phyloP scores from a whole-genome alignment of 352 stramenopile genomes.

The Phytophthora chlamydospora region DNA sequence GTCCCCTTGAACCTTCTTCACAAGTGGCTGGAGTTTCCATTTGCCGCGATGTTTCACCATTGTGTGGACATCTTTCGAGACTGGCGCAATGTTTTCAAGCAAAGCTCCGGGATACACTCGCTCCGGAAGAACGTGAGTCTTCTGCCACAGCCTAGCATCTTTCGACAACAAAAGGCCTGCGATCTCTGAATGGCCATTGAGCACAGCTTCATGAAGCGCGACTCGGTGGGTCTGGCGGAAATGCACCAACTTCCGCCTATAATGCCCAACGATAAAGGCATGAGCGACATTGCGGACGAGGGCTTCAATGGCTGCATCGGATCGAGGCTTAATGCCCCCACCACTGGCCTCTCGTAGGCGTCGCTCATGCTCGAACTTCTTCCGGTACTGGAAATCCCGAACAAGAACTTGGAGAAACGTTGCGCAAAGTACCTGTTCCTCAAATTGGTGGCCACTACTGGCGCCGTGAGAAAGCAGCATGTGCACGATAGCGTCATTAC shows the following conservation, averaged over 20 bases:
- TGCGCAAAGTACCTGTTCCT: conserved; percentile 63
- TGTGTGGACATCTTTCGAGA: conserved; percentile 12
- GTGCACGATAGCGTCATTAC: conserved; percentile 80
- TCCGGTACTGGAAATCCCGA: conserved; percentile 51
- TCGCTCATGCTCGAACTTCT: conserved; percentile 27
- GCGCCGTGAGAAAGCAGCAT: conserved; percentile 71
- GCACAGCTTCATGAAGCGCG: conserved; percentile 69
- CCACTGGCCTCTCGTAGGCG: conserved; percentile 7
- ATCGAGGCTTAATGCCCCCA: conserved; percentile 29
- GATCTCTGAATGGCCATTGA: conserved; percentile 70
- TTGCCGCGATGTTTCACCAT: conserved; percentile 34
- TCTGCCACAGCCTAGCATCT: conserved; percentile 61
- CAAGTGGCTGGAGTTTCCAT: conserved; percentile 61
- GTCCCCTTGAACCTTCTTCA: too few relatives aligned
- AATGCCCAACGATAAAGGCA: conserved; percentile 66
- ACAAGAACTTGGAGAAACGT: conserved; percentile 71
- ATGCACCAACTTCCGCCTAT: conserved; percentile 44
- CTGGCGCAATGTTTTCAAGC: conserved; percentile 16
- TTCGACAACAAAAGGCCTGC: conserved; percentile 55
- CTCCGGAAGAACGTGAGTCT: conserved; percentile 63
- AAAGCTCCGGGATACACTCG: conserved; percentile 46
- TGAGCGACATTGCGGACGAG: conserved; percentile 69
- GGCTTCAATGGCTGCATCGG: conserved; percentile 51
- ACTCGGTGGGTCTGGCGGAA: conserved; percentile 73
- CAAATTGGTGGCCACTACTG: conserved; percentile 41